Evolutionary conservation across 2,329 filamentous ascomycete genomes (phyloP).

Genomic region (Botrytis tulipae): DNA sequence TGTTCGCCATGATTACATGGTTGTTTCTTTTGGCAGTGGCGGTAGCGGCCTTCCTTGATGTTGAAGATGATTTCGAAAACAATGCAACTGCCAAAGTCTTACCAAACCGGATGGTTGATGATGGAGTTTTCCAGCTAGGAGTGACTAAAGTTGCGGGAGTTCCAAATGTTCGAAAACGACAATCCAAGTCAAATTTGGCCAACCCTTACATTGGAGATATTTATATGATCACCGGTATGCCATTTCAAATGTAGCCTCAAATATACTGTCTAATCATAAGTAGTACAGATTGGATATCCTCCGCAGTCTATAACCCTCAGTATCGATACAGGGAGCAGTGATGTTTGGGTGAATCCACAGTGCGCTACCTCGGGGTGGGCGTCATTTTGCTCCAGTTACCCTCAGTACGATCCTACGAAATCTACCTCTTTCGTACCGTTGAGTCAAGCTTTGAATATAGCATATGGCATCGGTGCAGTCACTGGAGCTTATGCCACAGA

Average conservation of each 20-base stretch:
- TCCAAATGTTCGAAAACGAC: slow-evolving; percentile 4
- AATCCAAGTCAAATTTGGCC: background rate
- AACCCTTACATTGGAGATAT: slow-evolving; percentile 18
- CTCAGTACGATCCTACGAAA: slow-evolving; percentile 12
- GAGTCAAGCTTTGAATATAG: slow-evolving; percentile 2
- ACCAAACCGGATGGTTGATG: background rate
- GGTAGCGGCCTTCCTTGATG: background rate
- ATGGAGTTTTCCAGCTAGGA: slow-evolving; percentile 12
- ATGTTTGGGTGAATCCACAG: slow-evolving; percentile 18
- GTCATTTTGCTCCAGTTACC: slow-evolving; percentile 8
- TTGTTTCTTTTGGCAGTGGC: background rate
- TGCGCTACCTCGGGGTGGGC: slow-evolving; percentile 20
- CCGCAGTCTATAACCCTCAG: slow-evolving; percentile 9
- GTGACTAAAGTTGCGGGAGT: background rate
- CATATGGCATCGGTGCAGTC: slow-evolving; percentile 12
- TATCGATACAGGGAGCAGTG: slow-evolving; percentile 19
- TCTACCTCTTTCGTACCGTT: slow-evolving; percentile 1
- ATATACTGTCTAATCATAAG: background rate
- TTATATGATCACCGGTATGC: slow-evolving; percentile 18
- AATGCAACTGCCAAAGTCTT: background rate
- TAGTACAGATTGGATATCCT: slow-evolving; percentile 19
- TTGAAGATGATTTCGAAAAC: background rate
- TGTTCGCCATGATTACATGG: slow-evolving; percentile 1
- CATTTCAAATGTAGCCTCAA: background rate
- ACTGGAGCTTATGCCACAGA: slow-evolving; percentile 15